phyloP scores from a whole-genome alignment of 768 basidiomycete species.

The Auricularia auricula-judae region DNA sequence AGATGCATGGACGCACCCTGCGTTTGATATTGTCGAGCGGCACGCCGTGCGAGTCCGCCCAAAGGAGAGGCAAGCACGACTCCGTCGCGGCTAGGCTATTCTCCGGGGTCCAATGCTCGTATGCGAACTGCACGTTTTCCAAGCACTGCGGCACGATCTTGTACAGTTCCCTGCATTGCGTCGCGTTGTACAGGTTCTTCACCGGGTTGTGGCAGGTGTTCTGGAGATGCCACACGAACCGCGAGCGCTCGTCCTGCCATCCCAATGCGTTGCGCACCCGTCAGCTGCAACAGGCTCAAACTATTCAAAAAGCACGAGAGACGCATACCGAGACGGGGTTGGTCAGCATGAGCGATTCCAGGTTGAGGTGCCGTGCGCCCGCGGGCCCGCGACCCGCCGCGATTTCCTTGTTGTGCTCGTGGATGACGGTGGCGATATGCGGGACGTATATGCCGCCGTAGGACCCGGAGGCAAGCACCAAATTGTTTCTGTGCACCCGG shows the following conservation, averaged over 20 bases:
- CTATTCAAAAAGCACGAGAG: background rate
- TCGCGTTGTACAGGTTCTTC: constrained; percentile 19
- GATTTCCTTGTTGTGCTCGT: constrained; percentile 21
- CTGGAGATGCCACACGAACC: constrained; percentile 21
- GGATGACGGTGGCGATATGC: constrained; percentile 25
- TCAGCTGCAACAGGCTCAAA: background rate
- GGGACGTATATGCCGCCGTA: constrained; percentile 27
- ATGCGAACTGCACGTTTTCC: constrained; percentile 3
- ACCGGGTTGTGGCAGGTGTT: constrained; percentile 15
- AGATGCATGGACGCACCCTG: background rate
- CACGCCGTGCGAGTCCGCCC: constrained; percentile 10
- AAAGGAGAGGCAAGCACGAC: constrained; percentile 5
- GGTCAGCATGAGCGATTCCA: constrained; percentile 23
- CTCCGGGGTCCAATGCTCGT: constrained; percentile 1
- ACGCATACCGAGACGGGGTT: constrained; percentile 15
- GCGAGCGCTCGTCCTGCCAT: constrained; percentile 17
- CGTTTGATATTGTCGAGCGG: constrained; percentile 2
- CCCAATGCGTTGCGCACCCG: background rate
- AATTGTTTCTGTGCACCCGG: constrained; percentile 4
- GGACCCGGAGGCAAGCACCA: constrained; percentile 22
- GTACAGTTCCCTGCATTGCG: constrained; percentile 17
- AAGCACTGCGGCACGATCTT: constrained; percentile 17
- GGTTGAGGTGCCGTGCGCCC: constrained; percentile 18
- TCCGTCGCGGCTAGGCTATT: constrained; percentile 4
- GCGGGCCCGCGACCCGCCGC: constrained; percentile 10